phyloP scores from a whole-genome alignment of 495 filamentous ascomycete species.

The Trichoderma reesei region DNA sequence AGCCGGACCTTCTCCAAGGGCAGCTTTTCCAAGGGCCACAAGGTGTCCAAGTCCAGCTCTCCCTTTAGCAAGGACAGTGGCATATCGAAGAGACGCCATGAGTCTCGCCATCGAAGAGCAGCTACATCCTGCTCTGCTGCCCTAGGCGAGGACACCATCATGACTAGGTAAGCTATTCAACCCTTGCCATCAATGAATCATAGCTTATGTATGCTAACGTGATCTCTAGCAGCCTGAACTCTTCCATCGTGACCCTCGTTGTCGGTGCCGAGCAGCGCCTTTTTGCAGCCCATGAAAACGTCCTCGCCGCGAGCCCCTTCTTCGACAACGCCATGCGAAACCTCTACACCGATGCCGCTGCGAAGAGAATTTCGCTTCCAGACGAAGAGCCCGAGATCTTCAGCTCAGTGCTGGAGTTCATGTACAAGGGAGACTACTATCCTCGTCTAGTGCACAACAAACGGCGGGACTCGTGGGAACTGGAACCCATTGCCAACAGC shows the following conservation, averaged over 20 bases:
- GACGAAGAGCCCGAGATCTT: slow-evolving; percentile 84
- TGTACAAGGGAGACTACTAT: slow-evolving; percentile 90
- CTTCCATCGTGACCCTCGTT: slow-evolving; percentile 67
- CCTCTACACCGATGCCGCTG: slow-evolving; percentile 52
- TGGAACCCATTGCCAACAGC: slow-evolving; percentile 45
- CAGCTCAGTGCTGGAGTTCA: slow-evolving; percentile 80
- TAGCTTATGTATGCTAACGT: not conserved
- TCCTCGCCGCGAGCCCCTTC: slow-evolving; percentile 68
- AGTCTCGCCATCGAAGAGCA: slow-evolving; percentile 21
- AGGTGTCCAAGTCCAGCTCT: slow-evolving; percentile 31
- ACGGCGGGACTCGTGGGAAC: slow-evolving; percentile 55
- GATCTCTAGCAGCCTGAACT: slow-evolving; percentile 44
- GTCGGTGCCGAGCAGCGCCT: slow-evolving; percentile 70
- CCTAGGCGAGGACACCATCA: slow-evolving; percentile 15
- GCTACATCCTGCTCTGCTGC: slow-evolving; percentile 32
- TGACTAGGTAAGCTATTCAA: slow-evolving; percentile 18
- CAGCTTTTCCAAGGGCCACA: slow-evolving; percentile 32
- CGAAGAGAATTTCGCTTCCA: slow-evolving; percentile 68
- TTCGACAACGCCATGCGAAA: slow-evolving; percentile 53
- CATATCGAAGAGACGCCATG: slow-evolving; percentile 35
- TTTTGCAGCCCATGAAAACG: slow-evolving; percentile 84
- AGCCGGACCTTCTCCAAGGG: slow-evolving; percentile 38
- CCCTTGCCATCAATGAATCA: not conserved
- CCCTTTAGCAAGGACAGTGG: slow-evolving; percentile 34
- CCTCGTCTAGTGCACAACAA: slow-evolving; percentile 65